phyloP scores from a whole-genome alignment of 768 basidiomycete genomes.

The Tulasnella sp. region DNA sequence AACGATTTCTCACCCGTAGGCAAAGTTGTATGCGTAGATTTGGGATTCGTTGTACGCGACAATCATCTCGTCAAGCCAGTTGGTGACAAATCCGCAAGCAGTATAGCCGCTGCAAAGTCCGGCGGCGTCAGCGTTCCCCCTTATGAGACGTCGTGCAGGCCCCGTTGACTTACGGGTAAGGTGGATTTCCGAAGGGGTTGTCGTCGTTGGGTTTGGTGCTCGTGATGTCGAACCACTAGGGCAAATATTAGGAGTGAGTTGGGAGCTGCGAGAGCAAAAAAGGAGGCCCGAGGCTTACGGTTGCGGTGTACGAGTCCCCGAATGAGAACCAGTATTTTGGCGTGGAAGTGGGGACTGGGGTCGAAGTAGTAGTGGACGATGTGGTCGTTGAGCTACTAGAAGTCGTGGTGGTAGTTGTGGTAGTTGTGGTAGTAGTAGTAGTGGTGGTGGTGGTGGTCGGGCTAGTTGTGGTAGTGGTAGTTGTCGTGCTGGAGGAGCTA shows the following conservation, averaged over 20 bases:
- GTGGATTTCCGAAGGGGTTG: constrained; percentile 1
- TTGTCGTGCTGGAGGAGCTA: neutral
- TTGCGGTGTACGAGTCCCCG: constrained; percentile 60
- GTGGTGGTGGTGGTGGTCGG: neutral
- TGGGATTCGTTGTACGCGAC: constrained; percentile 47
- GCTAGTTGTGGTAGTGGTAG: neutral
- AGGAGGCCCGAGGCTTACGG: constrained; percentile 34
- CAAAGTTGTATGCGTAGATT: constrained; percentile 61
- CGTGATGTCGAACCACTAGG: neutral
- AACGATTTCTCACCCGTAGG: constrained; percentile 59
- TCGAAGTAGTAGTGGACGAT: constrained; percentile 27
- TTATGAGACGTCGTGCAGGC: neutral
- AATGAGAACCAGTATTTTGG: constrained; percentile 43
- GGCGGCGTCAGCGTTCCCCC: neutral
- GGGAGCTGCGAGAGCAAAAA: neutral
- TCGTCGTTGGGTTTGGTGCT: constrained; percentile 50
- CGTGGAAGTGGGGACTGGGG: constrained; percentile 30
- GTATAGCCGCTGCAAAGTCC: constrained; percentile 42
- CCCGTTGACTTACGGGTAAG: neutral
- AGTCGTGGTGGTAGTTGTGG: constrained; percentile 5
- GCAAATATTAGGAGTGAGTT: constrained; percentile 35
- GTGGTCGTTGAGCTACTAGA: constrained; percentile 30
- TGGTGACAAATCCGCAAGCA: constrained; percentile 31
- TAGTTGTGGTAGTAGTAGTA: neutral
- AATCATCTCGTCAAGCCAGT: constrained; percentile 31